Base-by-base conservation (phyloP, 2,329 filamentous ascomycete species). In the Exophiala spinifera region DNA sequence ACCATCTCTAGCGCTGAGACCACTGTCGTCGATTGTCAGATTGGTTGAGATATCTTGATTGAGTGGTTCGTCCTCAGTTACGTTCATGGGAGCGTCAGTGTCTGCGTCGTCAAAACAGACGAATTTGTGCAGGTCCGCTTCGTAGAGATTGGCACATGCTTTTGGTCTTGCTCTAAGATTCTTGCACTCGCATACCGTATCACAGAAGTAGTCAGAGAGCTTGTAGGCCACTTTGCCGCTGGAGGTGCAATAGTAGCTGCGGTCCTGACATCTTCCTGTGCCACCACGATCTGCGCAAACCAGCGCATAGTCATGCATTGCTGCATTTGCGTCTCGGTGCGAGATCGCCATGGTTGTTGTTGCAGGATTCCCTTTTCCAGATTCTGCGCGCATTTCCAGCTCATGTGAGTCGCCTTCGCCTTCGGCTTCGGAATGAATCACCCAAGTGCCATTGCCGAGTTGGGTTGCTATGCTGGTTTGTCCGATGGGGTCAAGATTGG, bases 111-210 rank as follows among this genome's bases (percentile, higher is more conserved):
- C 14, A 39, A 19, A n/a, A 39, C 36, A 39, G 17, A 39, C 36
- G 36, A 39, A 19, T 15, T 39, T 39, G 36, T n/a, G 36, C 14
- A n/a, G n/a, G 7, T 39, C 10, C 14, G n/a, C 36, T 19, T n/a
- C 36, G 36, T 39, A 15, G 36, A 39, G 3, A 10, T 15, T 39
- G 36, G 17, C 36, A 39, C 36, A 39, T n/a, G n/a, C 4, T 21
- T 37, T 36, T 2, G 51, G 43, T 19, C 2, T 17, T 11, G 51
- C 44, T 14, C 36, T 19, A 20, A 53, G 37, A 45, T 44, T 28
- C 11, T 23, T 19, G 51, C 51, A 53, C 43, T 28, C 23, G 15
- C 50, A 52, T 3, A 39, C 36, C 11, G 17, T 39, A n/a, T 39
- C 36, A 19, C 36, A 39, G 36, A 39, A 39, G 10, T 39, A 39